phyloP scores from a whole-genome alignment of 176 grass and related monocot species.

The Raddia guianensis region DNA sequence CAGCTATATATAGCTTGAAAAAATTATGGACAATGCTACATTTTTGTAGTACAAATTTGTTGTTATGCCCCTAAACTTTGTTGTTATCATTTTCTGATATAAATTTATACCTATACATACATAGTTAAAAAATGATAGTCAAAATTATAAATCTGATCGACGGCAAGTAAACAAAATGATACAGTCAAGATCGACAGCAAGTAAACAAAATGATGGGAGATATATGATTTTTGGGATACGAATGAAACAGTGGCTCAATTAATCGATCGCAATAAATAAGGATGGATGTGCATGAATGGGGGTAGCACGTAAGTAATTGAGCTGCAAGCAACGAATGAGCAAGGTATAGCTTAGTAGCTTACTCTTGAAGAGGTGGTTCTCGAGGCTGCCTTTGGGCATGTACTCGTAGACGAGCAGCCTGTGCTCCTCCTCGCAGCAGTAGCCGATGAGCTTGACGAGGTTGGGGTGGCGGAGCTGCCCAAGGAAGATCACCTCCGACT shows the following conservation, averaged over 20 bases:
- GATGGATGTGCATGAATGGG: too few species aligned
- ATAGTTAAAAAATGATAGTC: too few species aligned
- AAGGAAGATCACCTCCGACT: conserved; percentile 75
- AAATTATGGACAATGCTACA: neutral
- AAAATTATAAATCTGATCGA: neutral
- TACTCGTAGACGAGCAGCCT: conserved; percentile 76
- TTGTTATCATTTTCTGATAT: too few species aligned
- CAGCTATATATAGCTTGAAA: neutral
- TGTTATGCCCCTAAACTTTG: too few species aligned
- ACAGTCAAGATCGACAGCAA: too few species aligned
- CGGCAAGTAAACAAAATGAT: too few species aligned
- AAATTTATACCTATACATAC: too few species aligned
- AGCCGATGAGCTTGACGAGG: conserved; percentile 74
- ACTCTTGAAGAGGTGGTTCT: conserved; percentile 81
- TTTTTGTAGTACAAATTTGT: neutral
- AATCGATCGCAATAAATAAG: neutral
- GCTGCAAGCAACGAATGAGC: too few species aligned
- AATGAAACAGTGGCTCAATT: neutral
- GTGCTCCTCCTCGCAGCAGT: conserved; percentile 73
- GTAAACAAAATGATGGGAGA: too few species aligned
- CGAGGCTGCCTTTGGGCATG: conserved; percentile 66
- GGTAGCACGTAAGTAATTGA: neutral
- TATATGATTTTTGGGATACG: neutral
- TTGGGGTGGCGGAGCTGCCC: conserved; percentile 69
- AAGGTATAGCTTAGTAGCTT: neutral